These are phyloP conservation scores for Neofusicoccum laricinum DNA, from an alignment of 2,329 filamentous ascomycete species.

Conservation along the genomic window DNA sequence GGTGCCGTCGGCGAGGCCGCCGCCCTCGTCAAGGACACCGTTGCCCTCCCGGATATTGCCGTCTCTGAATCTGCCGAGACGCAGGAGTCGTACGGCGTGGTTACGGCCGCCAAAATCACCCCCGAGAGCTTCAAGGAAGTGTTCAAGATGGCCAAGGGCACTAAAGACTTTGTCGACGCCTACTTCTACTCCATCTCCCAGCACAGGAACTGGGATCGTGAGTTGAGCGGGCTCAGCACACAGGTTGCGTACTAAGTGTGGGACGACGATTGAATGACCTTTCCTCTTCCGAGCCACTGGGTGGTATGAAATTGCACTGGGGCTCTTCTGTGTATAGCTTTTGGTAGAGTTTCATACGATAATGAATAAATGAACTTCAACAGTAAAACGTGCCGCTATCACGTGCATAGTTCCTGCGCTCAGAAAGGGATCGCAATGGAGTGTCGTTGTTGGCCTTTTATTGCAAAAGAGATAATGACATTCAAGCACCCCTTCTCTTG, in stretches of 20 bases:
- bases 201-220: conserved; percentile 72
- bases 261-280: no score
- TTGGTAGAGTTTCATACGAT: no score
- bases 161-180: conserved; percentile 66
- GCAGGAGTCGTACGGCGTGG: conserved; percentile 71
- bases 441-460: no score
- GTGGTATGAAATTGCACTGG: no score
- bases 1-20: conserved; percentile 72
- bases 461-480: no score
- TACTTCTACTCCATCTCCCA: conserved; percentile 68
- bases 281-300: no score
- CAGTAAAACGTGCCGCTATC: neutral
- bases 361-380: no score
- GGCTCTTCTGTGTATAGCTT: no score
- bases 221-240: conserved; percentile 65
- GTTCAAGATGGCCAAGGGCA: conserved; percentile 63
- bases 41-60: conserved; percentile 45
- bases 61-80: conserved; percentile 52
- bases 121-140: conserved; percentile 61
- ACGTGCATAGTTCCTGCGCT: no score
- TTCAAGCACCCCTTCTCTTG: no score
- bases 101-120: conserved; percentile 58
- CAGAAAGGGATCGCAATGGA: no score
- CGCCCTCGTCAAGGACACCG: conserved; percentile 55
- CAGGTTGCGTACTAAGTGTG: conserved; percentile 65